Percentiles rank a stretch among this genome's conserved stretches.
These are phyloP conservation scores for Fusarium sp. DNA, from an alignment of 2,329 filamentous ascomycete genomes.

Conservation along the genomic window DNA sequence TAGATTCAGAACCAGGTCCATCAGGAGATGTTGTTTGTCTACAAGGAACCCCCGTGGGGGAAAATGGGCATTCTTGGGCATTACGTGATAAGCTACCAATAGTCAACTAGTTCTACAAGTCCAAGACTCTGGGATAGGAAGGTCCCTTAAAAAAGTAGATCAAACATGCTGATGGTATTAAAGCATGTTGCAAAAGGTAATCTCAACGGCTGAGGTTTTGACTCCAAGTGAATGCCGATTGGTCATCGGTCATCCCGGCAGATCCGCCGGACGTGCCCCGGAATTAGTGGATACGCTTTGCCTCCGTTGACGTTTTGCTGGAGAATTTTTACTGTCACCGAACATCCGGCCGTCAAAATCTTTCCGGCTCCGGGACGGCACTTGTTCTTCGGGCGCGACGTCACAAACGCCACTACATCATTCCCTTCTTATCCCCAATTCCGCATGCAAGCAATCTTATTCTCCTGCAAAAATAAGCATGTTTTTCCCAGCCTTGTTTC, in stretches of 20 bases:
- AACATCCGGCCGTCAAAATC: slow-evolving; percentile 1
- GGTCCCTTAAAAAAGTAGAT: slow-evolving; percentile 16
- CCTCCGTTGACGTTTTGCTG: slow-evolving; percentile 23
- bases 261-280: slow-evolving; percentile 29
- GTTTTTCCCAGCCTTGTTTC: neutral
- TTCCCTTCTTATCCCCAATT: neutral
- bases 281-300: slow-evolving; percentile 5
- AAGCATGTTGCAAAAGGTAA: slow-evolving; percentile 3
- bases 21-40: neutral
- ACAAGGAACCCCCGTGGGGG: slow-evolving; percentile 36
- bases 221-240: slow-evolving; percentile 14
- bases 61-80: neutral
- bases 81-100: slow-evolving; percentile 36
- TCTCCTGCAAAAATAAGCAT: slow-evolving; percentile 3
- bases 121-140: slow-evolving; percentile 12
- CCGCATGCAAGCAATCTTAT: neutral
- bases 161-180: slow-evolving; percentile 3
- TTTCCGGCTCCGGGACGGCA: slow-evolving; percentile 5
- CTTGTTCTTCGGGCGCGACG: neutral
- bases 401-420: neutral
- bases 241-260: slow-evolving; percentile 33
- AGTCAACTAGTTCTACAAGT: neutral
- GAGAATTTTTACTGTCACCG: slow-evolving; percentile 2
- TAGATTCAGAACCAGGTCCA: neutral
- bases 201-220: slow-evolving; percentile 6